Conservation (phyloP, 2,329 filamentous ascomycete genomes). For the Penicillium sp. region DNA sequence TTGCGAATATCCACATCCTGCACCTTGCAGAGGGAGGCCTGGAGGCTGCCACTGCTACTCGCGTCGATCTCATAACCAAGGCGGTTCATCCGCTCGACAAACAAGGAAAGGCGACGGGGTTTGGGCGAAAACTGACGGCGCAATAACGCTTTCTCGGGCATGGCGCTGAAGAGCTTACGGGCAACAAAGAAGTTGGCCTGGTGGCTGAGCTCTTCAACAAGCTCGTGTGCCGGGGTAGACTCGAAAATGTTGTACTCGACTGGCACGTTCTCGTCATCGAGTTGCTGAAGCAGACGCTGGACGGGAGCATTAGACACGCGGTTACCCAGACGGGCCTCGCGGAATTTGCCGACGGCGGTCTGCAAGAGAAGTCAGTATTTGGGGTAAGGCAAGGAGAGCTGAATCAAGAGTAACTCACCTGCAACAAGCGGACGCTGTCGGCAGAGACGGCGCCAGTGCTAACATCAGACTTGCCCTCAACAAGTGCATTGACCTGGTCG, state of each 20-base stretch:
- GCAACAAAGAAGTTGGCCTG: constrained; percentile 89
- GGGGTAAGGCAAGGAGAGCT: neutral
- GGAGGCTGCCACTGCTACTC: constrained; percentile 81
- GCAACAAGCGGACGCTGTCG: constrained; percentile 76
- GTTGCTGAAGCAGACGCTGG: constrained; percentile 82
- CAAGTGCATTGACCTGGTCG: constrained; percentile 76
- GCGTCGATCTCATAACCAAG: constrained; percentile 88
- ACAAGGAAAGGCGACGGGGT: constrained; percentile 79
- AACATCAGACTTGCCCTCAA: constrained; percentile 61
- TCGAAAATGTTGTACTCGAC: constrained; percentile 96
- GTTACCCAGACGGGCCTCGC: constrained; percentile 78
- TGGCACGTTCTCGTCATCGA: constrained; percentile 96
- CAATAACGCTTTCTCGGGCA: constrained; percentile 89
- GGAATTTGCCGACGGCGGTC: constrained; percentile 82
- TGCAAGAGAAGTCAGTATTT: constrained; percentile 32
- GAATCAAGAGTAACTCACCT: constrained; percentile 48
- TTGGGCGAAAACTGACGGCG: constrained; percentile 84
- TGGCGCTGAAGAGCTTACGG: constrained; percentile 69
- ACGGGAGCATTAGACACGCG: constrained; percentile 75
- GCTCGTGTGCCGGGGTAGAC: constrained; percentile 80
- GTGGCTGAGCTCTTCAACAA: constrained; percentile 92
- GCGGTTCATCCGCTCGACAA: constrained; percentile 87
- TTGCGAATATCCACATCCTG: constrained; percentile 85
- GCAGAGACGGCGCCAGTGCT: constrained; percentile 63
- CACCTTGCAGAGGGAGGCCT: constrained; percentile 92